These are phyloP conservation scores for Phytophthora fragariae DNA, from an alignment of 352 stramenopile genomes.

Conservation along the genomic window DNA sequence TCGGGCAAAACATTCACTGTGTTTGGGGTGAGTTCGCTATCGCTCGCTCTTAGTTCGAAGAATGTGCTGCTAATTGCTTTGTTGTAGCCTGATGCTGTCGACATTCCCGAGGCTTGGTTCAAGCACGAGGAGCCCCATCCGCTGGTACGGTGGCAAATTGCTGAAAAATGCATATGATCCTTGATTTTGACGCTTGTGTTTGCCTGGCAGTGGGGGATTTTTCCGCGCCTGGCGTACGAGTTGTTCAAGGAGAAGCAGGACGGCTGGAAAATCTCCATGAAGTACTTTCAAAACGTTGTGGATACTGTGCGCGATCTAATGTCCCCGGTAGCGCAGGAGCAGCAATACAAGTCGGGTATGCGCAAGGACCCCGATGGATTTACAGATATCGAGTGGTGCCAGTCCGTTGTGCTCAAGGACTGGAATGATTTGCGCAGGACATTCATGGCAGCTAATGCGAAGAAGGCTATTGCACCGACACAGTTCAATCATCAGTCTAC, in stretches of 20 bases:
- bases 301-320: constrained; percentile 96
- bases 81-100: constrained; percentile 85
- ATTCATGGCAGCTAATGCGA: constrained; percentile 92
- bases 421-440: constrained; percentile 93
- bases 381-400: constrained; percentile 96
- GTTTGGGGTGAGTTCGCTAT: constrained; percentile 69
- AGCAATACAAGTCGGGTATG: constrained; percentile 96
- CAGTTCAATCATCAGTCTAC: constrained; percentile 97
- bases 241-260: constrained; percentile 95
- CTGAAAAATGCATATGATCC: constrained; percentile 1
- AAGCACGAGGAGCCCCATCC: constrained; percentile 91
- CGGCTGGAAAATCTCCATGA: constrained; percentile 97
- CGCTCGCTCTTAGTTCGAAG: neutral
- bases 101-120: constrained; percentile 95
- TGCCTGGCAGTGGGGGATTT: constrained; percentile 86
- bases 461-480: constrained; percentile 94
- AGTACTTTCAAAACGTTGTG: constrained; percentile 98
- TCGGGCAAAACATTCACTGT: constrained; percentile 95
- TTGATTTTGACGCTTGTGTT: neutral
- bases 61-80: neutral
- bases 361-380: constrained; percentile 94
- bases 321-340: constrained; percentile 92
- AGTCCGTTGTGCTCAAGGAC: constrained; percentile 91
- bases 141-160: constrained; percentile 41
- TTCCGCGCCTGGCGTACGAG: constrained; percentile 93